Evolutionary conservation across 1,284 basidiomycete genomes (phyloP), one percentile per base, ranked within the genome.

Genomic region (Sanguinoderma infundibulare): DNA sequence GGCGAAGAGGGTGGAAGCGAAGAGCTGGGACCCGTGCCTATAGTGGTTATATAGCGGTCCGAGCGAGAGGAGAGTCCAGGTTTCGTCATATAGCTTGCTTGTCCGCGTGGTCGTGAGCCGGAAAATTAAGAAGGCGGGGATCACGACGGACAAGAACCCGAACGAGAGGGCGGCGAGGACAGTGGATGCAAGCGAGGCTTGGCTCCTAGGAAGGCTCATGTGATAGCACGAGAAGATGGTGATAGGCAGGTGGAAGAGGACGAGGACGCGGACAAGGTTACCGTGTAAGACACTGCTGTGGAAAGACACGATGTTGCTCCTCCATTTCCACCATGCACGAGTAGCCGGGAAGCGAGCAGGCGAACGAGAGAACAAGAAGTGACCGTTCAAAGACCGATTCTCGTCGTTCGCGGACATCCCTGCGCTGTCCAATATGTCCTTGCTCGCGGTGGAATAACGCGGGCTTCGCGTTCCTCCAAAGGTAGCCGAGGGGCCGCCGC

Each of bases 1-100:
- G 0, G 86, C 82, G 68, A 98, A 90, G 52, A 95, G 84, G 49
- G 97, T 80, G 53, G 83, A 85, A 4, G 92, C 90, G 76, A 96
- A 99, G 61, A 96, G 83, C 74, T 98, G 94, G 32, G 92, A 95
- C 34, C 93, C 93, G 63, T 95, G 94, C 24, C 94, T 87, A 75
- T 96, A 98, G 68, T 94, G 91, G 77, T 97, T 98, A 78, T 99
- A 99, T 55, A 98, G 81, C n/a, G 96, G 94, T 6, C 97, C 97
- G 12, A 96, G 83, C 1, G 91, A 86, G n/a, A 98, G 86, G 12
- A 98, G 81, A 0, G 95, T 97, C 66, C 92, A 85, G 10, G 95
- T 95, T 74, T 97, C 95, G 67, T 97, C 95, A 74, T 98, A 98
- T 3, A 98, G 84, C 74, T 98, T 97, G 72, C 89, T 90, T 7